Percentiles rank a stretch among this genome's conserved stretches.
Conservation (phyloP, 305 asterid genomes). For the Stenogyne calaminthoides region DNA sequence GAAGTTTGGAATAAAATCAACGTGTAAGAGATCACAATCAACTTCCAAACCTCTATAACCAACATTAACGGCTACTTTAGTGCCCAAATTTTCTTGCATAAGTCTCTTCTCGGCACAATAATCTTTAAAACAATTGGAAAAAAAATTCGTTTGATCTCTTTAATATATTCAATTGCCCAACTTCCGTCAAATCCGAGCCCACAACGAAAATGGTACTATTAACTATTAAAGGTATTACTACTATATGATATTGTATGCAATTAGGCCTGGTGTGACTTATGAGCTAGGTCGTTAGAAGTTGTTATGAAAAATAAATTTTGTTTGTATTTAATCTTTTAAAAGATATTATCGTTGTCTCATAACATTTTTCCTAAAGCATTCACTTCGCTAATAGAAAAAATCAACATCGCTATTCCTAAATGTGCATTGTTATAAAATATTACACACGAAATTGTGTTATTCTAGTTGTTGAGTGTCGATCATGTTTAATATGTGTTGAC, state of each 20-base stretch:
- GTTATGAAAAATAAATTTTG: too few relatives aligned
- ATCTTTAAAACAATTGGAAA: neutral
- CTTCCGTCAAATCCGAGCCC: neutral
- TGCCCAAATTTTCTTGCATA: conserved; percentile 25
- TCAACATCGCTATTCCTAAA: too few relatives aligned
- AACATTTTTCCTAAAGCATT: neutral
- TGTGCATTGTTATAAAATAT: neutral
- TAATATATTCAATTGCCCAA: neutral
- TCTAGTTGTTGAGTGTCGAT: too few relatives aligned
- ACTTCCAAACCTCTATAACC: conserved; percentile 58
- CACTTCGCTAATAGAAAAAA: neutral
- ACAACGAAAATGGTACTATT: neutral
- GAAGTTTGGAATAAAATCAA: conserved; percentile 27
- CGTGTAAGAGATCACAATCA: conserved; percentile 35
- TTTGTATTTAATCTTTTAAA: too few relatives aligned
- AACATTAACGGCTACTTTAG: conserved; percentile 51
- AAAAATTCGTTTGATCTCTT: too few relatives aligned
- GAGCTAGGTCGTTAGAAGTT: neutral
- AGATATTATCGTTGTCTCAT: neutral
- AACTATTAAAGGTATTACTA: too few relatives aligned
- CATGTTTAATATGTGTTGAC: too few relatives aligned
- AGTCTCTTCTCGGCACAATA: neutral
- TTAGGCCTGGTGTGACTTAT: neutral
- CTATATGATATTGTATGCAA: neutral
- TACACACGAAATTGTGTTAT: too few relatives aligned